A percentile compares a stretch with the other conserved stretches of the same genome.
phyloP scores from a whole-genome alignment of 2,329 filamentous ascomycete genomes.

The Alternaria longipes region DNA sequence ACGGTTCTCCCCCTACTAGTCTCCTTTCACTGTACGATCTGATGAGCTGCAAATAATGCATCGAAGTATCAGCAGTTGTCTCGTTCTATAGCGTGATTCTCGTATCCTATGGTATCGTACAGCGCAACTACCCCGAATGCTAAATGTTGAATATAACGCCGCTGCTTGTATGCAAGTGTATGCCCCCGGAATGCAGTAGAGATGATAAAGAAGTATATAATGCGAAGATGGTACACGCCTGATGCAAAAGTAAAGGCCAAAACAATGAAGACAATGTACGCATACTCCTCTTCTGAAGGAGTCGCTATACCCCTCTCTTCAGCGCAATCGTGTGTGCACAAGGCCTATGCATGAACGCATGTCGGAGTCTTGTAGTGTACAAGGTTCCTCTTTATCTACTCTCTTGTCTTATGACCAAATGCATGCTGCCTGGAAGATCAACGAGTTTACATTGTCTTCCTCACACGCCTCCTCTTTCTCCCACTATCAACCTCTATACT shows the following conservation, averaged over 20 bases:
- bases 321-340: neutral
- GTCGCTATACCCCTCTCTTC: neutral
- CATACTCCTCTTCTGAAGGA: neutral
- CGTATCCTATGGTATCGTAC: constrained; percentile 4
- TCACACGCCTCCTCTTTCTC: constrained; percentile 31
- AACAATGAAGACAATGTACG: neutral
- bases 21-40: neutral
- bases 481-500: constrained; percentile 37
- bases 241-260: neutral
- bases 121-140: neutral
- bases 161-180: neutral
- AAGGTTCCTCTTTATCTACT: neutral
- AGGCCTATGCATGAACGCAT: neutral
- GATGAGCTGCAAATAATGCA: neutral
- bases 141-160: constrained; percentile 1
- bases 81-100: constrained; percentile 1
- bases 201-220: neutral
- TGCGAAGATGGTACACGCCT: neutral
- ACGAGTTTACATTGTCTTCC: constrained; percentile 43
- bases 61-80: neutral
- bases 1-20: neutral
- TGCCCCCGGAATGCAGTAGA: neutral
- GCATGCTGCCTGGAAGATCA: neutral
- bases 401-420: neutral
- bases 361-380: neutral